Base-by-base conservation (phyloP, 345 rosid species). In the Eucalyptus decipiens region DNA sequence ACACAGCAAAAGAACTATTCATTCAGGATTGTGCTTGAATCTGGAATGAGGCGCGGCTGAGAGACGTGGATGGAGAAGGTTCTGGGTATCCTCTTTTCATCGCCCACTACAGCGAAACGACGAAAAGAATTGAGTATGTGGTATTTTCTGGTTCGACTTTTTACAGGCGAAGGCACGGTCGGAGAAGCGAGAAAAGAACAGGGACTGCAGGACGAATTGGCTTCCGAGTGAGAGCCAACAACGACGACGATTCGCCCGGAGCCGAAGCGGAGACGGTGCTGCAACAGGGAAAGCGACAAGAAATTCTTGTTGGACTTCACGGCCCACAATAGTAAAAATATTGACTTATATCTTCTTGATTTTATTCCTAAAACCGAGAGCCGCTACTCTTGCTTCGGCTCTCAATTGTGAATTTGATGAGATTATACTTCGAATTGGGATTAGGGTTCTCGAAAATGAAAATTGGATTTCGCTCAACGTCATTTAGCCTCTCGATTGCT, bases 71-170 rank as follows among this genome's bases (percentile, higher is more conserved):
- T 30, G 96, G 94, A 69, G 88, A 65, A 69, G 97, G 94, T 85
- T 92, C 95, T 23, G 94, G 83, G 92, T 91, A 90, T 87, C 96
- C 97, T 81, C 98, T 94, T 95, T 97, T 95, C 98, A 96, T 96
- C 81, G 87, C 86, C 88, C 86, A 80, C 42, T 23, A 60, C 58
- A 30, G 19, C 83, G 89, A 48, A 32, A 26, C 50, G 51, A 87
- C 37, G 87, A 43, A 51, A 9, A 34, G 12, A 69, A 69, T 28
- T 48, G 72, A 89, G 85, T 8, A 26, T 5, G 58, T 4, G 52
- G 87, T 86, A 15, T 23, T 23, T 86, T 32, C 80, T 18, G 24
- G 80, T 34, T 34, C 80, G 80, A 69, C 42, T 18, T 69, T 34
- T 69, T 18, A 69, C 80, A 9, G 43, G 87, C 3, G 18, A n/a